Evolutionary conservation across 148 eudicot species (phyloP), one percentile per base, ranked within the genome.

Genomic region (Rhododendron vialii): DNA sequence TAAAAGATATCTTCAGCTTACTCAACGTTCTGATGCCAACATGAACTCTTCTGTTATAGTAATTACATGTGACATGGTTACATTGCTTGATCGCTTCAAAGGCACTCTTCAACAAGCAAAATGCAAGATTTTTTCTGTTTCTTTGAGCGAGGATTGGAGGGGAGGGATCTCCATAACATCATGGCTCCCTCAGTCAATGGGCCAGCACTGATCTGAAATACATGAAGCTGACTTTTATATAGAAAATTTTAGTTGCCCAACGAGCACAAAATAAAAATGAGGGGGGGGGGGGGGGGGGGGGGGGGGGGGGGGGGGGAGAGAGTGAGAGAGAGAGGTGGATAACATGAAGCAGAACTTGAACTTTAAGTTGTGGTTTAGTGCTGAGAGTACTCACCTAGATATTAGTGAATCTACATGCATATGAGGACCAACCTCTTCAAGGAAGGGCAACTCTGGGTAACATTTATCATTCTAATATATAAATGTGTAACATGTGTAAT

Each of bases 81-180:
- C 26, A 30, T 77, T 77, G 51, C 65, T 22, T 57, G 69, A 63
- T 63, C 8, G 30, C 71, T 59, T 61, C 51, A 22, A 35, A 82
- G 50, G 12, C 50, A 36, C 74, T 38, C 84, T 82, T 82, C 84
- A 82, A 82, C 80, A 77, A 77, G 51, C 28, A 41, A 38, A 38
- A 38, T 41, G 80, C 50, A 41, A 41, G 50, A 77, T 38, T 77
- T 63, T 24, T 63, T n/a, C 22, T 18, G 18, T 63, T 22, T 75
- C 41, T 35, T 38, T 36, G 43, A 22, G 38, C 22, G 48, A 36
- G 79, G 24, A 36, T 75, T 35, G 63, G 61, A 50, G 67, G 71
- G 71, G 28, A 63, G 36, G 83, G 43, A 61, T 51, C 9, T 14
- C n/a, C 14, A 0, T 30, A 28, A 50, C 57, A 33, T 51, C 83